phyloP scores from a whole-genome alignment of 2,329 filamentous ascomycete species.

The Tolypocladium endophyticum region DNA sequence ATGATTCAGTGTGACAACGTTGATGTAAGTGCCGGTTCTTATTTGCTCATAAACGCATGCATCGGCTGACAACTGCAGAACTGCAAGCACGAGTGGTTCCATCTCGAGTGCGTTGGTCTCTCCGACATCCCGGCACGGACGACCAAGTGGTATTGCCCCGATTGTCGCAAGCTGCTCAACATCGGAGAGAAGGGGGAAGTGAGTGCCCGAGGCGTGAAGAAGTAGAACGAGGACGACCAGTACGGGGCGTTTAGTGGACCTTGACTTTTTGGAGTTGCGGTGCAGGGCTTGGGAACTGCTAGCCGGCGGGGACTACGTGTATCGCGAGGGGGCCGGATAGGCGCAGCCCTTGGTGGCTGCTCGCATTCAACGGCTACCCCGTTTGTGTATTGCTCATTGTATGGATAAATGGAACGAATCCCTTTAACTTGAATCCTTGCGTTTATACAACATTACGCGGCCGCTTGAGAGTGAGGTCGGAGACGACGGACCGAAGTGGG shows the following conservation, averaged over 20 bases:
- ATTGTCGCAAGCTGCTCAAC: conserved; percentile 54
- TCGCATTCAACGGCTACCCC: neutral
- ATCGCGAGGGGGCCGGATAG: too few relatives aligned
- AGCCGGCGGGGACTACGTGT: neutral
- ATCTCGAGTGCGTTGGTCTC: conserved; percentile 66
- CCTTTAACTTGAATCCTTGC: neutral
- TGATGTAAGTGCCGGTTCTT: conserved; percentile 44
- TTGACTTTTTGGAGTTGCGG: neutral
- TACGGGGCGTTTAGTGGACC: conserved; percentile 3
- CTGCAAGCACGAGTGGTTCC: conserved; percentile 80
- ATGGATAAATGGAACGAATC: neutral
- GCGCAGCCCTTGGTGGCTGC: neutral
- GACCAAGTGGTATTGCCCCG: conserved; percentile 77
- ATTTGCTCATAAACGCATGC: neutral
- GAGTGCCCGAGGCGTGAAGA: conserved; percentile 45
- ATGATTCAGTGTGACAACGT: conserved; percentile 80
- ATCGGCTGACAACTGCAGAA: conserved; percentile 25
- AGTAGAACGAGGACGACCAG: conserved; percentile 13
- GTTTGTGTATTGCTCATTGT: neutral
- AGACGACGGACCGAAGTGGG: neutral
- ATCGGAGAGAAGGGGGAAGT: conserved; percentile 55
- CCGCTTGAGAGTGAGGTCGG: neutral
- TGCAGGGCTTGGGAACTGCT: neutral
- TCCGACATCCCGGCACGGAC: conserved; percentile 57
- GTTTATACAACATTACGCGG: neutral